phyloP scores from a whole-genome alignment of 306 rosid genomes.

The Cucurbita argyrosperma region DNA sequence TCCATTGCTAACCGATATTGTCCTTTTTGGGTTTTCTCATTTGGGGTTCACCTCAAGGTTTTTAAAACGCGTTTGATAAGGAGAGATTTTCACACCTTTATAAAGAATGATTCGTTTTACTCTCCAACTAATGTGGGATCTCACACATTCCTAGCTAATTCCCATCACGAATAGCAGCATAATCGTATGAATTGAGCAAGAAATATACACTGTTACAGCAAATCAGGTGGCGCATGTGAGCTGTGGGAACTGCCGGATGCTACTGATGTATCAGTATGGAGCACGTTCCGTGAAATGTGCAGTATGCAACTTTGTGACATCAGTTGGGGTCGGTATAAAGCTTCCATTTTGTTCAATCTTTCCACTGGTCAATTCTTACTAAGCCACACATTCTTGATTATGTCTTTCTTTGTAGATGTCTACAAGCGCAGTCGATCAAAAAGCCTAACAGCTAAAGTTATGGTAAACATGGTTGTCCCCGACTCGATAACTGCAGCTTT shows the following conservation, averaged over 20 bases:
- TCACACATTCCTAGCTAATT: background rate
- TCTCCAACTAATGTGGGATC: too few species aligned
- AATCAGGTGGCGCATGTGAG: conserved; percentile 97
- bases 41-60: too few species aligned
- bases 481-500: background rate
- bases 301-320: conserved; percentile 94
- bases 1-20: too few species aligned
- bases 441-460: background rate
- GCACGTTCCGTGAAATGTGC: conserved; percentile 96
- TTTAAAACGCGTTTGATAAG: too few species aligned
- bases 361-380: background rate
- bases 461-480: background rate
- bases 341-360: background rate
- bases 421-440: background rate
- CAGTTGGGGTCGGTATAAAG: conserved; percentile 66
- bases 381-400: background rate
- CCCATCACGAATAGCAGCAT: background rate
- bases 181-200: background rate
- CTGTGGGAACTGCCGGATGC: conserved; percentile 93
- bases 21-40: too few species aligned
- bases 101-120: too few species aligned
- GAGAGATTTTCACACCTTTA: too few species aligned
- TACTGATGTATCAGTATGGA: conserved; percentile 86
- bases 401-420: conserved; percentile 1
- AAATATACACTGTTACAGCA: conserved; percentile 38